Evolutionary conservation across 1,284 basidiomycete species (phyloP).

Genomic region (Ustilago lituana): DNA sequence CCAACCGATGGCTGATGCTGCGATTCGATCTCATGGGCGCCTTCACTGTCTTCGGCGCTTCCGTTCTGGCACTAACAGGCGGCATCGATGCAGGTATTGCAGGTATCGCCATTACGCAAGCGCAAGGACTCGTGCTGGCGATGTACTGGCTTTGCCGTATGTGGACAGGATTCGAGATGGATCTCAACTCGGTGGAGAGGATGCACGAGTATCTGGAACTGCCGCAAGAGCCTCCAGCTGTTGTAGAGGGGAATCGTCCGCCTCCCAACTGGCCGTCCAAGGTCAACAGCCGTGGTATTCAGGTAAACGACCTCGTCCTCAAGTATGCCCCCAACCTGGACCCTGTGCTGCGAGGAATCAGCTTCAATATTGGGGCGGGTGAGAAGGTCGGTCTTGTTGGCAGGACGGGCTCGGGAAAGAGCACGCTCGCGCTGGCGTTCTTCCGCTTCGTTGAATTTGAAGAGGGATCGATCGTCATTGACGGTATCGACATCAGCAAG

Average conservation of each 20-base stretch:
- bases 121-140: conserved; percentile 64
- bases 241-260: conserved; percentile 61
- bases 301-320: conserved; percentile 69
- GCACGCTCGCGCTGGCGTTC: conserved; percentile 57
- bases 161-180: conserved; percentile 67
- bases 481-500: conserved; percentile 69
- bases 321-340: conserved; percentile 70
- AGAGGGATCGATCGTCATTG: conserved; percentile 51
- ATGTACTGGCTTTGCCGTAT: conserved; percentile 67
- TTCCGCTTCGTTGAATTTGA: conserved; percentile 59
- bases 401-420: conserved; percentile 70
- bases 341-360: conserved; percentile 70
- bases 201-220: conserved; percentile 68
- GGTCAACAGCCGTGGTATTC: conserved; percentile 65
- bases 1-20: conserved; percentile 51
- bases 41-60: conserved; percentile 69
- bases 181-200: conserved; percentile 70
- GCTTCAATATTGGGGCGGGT: conserved; percentile 72
- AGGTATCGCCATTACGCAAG: conserved; percentile 49
- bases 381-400: conserved; percentile 89
- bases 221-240: conserved; percentile 69
- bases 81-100: conserved; percentile 44
- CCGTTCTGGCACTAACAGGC: conserved; percentile 68
- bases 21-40: conserved; percentile 69
- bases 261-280: conserved; percentile 71